Percentiles rank a stretch among this genome's conserved stretches.
Conservation (phyloP, 2,329 filamentous ascomycete species). For the Fusarium sp. region DNA sequence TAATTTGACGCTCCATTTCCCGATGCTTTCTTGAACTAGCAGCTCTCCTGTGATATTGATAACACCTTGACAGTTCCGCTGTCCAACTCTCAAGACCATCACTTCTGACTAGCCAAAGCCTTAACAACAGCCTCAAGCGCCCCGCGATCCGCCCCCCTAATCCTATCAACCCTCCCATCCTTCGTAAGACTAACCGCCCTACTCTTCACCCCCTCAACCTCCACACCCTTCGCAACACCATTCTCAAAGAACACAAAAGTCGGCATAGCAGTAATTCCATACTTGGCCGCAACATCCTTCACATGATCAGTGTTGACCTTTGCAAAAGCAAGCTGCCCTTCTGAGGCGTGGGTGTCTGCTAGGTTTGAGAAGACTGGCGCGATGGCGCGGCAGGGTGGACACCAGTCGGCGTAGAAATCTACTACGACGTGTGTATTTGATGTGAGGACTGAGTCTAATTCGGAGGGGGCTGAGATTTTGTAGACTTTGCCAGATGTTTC, state of each 20-base stretch:
- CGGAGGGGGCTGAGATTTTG: constrained; percentile 47
- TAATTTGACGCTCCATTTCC: background rate
- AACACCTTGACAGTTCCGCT: background rate
- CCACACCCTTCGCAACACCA: constrained; percentile 62
- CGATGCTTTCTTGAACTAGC: no score
- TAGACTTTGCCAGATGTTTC: constrained; percentile 56
- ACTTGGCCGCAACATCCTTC: constrained; percentile 77
- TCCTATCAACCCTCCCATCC: constrained; percentile 48
- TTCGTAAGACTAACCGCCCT: constrained; percentile 41
- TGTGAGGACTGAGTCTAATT: constrained; percentile 46
- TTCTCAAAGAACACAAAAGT: constrained; percentile 87
- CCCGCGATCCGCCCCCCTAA: constrained; percentile 48
- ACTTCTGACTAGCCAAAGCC: constrained; percentile 37
- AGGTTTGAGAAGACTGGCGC: constrained; percentile 71
- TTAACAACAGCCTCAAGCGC: constrained; percentile 47
- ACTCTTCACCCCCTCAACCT: constrained; percentile 38
- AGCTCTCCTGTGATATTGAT: background rate
- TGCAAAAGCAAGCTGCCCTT: constrained; percentile 76
- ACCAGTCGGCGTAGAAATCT: constrained; percentile 91
- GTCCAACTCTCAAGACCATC: background rate
- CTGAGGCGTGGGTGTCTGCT: constrained; percentile 34
- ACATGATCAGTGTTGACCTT: constrained; percentile 91
- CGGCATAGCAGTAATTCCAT: constrained; percentile 88
- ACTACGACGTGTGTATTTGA: constrained; percentile 74
- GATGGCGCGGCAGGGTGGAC: constrained; percentile 91